Conservation (phyloP, 176 grass and related monocot genomes). For the Alopecurus myosuroides region DNA sequence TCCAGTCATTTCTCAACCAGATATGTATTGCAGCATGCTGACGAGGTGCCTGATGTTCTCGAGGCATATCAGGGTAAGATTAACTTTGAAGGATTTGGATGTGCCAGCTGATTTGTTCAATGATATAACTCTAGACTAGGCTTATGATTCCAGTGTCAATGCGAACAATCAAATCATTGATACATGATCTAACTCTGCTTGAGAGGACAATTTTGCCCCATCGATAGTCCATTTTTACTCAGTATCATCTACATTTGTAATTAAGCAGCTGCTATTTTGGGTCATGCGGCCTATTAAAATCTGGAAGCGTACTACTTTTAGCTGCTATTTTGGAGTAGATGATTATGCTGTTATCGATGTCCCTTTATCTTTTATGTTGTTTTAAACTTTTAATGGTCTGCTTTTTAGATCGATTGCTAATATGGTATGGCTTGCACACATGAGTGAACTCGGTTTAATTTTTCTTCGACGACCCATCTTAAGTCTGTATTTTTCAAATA, state of each 20-base stretch:
- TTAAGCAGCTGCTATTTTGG: neutral
- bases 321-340: neutral
- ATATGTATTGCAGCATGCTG: constrained; percentile 23
- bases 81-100: constrained; percentile 43
- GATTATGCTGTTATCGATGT: neutral
- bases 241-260: constrained; percentile 7
- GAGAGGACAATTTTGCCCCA: neutral
- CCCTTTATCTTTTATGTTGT: neutral
- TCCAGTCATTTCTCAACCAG: neutral
- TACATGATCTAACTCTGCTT: constrained; percentile 3
- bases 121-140: neutral
- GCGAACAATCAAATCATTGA: neutral
- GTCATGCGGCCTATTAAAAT: neutral
- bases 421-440: neutral
- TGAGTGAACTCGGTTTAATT: neutral
- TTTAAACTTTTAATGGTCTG: neutral
- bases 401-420: neutral
- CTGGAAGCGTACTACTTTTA: neutral
- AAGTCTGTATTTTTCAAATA: neutral
- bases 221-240: neutral
- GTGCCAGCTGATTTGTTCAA: neutral
- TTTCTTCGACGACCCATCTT: neutral
- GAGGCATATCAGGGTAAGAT: constrained; percentile 47
- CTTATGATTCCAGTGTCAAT: neutral
- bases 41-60: constrained; percentile 43